phyloP scores from a whole-genome alignment of 1,284 basidiomycete species.

The Trametes sp. region DNA sequence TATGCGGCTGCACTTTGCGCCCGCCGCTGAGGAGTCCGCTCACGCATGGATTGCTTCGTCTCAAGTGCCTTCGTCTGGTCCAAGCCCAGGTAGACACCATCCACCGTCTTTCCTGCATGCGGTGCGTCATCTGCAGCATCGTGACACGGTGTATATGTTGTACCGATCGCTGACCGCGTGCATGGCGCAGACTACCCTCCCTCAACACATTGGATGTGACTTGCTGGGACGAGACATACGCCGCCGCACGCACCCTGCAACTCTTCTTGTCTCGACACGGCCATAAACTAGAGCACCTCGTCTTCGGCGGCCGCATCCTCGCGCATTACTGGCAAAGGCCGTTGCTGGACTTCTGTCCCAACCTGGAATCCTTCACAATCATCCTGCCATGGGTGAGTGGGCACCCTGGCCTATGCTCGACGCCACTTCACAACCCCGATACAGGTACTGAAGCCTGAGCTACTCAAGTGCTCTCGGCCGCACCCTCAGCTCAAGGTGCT shows the following conservation, averaged over 20 bases:
- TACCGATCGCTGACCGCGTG: neutral
- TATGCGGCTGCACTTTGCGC: conserved; percentile 4
- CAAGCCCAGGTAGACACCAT: neutral
- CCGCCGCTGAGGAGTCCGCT: neutral
- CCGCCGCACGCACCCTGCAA: neutral
- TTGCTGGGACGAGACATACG: too few relatives aligned
- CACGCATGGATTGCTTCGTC: neutral
- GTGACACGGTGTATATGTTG: neutral
- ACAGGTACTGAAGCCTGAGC: neutral
- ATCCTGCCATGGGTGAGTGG: too few relatives aligned
- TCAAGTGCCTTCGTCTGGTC: neutral
- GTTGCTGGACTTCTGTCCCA: neutral
- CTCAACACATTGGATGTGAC: neutral
- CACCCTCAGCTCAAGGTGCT: neutral
- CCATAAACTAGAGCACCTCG: neutral
- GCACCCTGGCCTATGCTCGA: too few relatives aligned
- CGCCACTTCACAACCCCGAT: too few relatives aligned
- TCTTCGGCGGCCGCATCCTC: neutral
- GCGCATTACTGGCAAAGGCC: neutral
- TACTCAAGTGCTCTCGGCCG: neutral
- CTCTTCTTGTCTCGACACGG: conserved; percentile 1
- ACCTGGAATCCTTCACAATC: neutral
- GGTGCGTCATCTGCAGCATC: neutral
- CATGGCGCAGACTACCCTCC: neutral
- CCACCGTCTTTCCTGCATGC: neutral